Conservation (phyloP, 2,329 filamentous ascomycete species). For the Cladosporium sp. region DNA sequence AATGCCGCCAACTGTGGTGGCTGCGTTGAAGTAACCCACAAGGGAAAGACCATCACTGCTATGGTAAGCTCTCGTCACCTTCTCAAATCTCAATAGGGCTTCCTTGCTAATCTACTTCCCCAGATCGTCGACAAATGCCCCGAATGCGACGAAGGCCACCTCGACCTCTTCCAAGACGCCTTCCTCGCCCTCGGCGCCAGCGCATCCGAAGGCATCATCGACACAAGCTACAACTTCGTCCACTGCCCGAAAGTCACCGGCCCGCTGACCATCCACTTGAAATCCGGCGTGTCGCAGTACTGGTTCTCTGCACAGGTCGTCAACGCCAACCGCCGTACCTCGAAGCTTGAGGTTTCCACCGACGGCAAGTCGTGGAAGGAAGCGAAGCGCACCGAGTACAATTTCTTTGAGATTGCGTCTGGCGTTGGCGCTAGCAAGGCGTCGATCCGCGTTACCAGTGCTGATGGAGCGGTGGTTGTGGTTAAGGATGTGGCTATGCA, state of each 20-base stretch:
- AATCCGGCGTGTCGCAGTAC: slow-evolving; percentile 47
- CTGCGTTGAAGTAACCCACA: slow-evolving; percentile 57
- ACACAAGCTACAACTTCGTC: slow-evolving; percentile 48
- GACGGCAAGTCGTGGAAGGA: slow-evolving; percentile 57
- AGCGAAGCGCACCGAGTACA: slow-evolving; percentile 49
- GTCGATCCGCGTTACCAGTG: slow-evolving; percentile 18
- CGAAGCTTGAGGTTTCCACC: slow-evolving; percentile 56
- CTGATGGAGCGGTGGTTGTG: slow-evolving; percentile 16
- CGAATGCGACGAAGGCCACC: slow-evolving; percentile 49
- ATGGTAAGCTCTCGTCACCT: slow-evolving; percentile 48
- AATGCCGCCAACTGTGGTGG: slow-evolving; percentile 55
- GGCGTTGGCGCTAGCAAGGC: slow-evolving; percentile 18
- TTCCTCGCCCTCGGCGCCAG: slow-evolving; percentile 45
- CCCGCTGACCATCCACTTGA: slow-evolving; percentile 50
- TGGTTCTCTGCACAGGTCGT: slow-evolving; percentile 63
- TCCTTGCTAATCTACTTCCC: background rate
- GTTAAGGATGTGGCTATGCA: slow-evolving; percentile 20
- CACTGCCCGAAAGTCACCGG: slow-evolving; percentile 47
- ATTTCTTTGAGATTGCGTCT: slow-evolving; percentile 21
- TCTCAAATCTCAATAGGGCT: background rate
- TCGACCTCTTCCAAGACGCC: slow-evolving; percentile 53
- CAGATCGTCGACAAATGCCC: slow-evolving; percentile 57
- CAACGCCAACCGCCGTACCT: slow-evolving; percentile 56
- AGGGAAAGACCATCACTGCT: slow-evolving; percentile 52
- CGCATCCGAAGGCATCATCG: slow-evolving; percentile 45